Base-by-base conservation (phyloP, 805 yeast species). In the Tetrapisispora nanseiensis region DNA sequence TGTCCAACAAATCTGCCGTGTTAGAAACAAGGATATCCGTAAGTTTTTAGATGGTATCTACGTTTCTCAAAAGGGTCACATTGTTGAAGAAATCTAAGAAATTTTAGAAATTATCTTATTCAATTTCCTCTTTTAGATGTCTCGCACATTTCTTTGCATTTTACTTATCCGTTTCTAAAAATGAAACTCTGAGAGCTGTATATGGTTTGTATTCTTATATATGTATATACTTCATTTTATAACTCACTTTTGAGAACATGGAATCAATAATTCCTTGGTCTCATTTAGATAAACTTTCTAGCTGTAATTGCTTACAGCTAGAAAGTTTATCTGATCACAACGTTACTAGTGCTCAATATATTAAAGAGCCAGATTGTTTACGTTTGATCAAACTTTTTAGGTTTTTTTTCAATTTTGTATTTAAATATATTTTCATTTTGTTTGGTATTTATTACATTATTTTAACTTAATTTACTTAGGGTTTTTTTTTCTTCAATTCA, bases 21-120 rank as follows among this genome's bases (percentile, higher is more conserved):
- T 87, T 68, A 85, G 95, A 80, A 90, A 90, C 92, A 92, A 92
- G 90, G 98, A 90, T 92, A 90, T 92, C 89, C 86, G 98, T 77
- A 90, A 90, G 81, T 90, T 90, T 82, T 84, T 92, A 80, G 98
- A 94, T 74, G 99, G 99, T 87, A 89, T 90, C 76, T 90, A 90
- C 73, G 98, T 90, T 64, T 89, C 97, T 58, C 94, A 84, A 76
- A 84, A 83, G 75, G 95, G 95, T 66, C 75, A 75, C 69, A 76
- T 90, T 67, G 83, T 72, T 54, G 85, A 80, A 68, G 89, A 81
- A 37, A 59, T 57, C 22, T 67, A 65, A 60, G 38, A 21, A 22
- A 18, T 32, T 20, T 32, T 24, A 29, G 10, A 29, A 7, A 11
- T 29, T 9, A n/a, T n/a, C n/a, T n/a, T n/a, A 29, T 29, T 15